These are phyloP conservation scores for Colletotrichum spaethianum DNA, from an alignment of 2,329 filamentous ascomycete genomes.

Conservation along the genomic window DNA sequence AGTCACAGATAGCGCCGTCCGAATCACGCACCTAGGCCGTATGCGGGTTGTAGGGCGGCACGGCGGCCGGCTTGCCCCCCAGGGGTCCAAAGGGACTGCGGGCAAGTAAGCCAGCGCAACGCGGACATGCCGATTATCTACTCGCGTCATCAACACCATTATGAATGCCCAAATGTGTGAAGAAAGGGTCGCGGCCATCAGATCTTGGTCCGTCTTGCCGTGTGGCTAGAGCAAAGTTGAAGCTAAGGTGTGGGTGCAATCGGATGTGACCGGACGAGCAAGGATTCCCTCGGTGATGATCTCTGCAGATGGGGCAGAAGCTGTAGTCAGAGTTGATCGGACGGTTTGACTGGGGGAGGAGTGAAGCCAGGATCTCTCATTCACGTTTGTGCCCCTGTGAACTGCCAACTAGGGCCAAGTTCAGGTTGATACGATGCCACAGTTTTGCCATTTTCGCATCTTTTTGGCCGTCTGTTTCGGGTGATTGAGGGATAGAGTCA, in stretches of 20 bases:
- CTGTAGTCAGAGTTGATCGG: conserved; percentile 35
- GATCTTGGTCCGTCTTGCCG: conserved; percentile 2
- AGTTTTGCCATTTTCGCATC: conserved; percentile 5
- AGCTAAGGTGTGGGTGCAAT: conserved; percentile 2
- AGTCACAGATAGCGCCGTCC: conserved; percentile 41
- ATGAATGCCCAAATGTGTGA: not conserved
- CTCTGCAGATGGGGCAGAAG: conserved; percentile 32
- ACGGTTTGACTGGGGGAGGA: not conserved
- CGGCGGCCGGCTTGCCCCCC: conserved; percentile 18
- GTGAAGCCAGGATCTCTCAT: conserved; percentile 13
- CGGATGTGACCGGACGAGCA: conserved; percentile 23
- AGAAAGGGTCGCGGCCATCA: not conserved
- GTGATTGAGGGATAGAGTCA: conserved; percentile 8
- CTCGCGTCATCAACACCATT: not conserved
- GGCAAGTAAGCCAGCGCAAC: conserved; percentile 5
- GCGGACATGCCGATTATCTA: not conserved
- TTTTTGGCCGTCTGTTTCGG: conserved; percentile 10
- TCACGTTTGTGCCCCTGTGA: conserved; percentile 29
- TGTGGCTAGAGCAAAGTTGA: conserved; percentile 10
- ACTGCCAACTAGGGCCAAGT: not conserved
- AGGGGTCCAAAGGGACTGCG: conserved; percentile 22
- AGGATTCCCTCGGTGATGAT: conserved; percentile 37
- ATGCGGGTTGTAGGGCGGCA: conserved; percentile 34
- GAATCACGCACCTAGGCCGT: conserved; percentile 40
- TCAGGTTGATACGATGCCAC: conserved; percentile 19